Base-by-base conservation (phyloP, 768 basidiomycete genomes). In the Boletellus emodensis region DNA sequence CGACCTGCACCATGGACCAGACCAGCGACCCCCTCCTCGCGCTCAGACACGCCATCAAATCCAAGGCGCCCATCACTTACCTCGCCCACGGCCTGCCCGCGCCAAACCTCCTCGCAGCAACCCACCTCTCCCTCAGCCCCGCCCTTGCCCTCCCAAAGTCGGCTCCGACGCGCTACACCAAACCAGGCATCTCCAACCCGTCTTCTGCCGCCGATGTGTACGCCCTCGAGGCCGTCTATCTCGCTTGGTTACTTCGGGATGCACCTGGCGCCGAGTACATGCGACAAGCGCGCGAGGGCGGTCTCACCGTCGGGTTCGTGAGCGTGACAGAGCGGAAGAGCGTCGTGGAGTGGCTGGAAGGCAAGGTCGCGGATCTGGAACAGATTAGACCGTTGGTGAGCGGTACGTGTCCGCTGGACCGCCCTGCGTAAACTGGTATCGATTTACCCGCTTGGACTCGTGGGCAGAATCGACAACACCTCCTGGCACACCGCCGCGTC, bases 261-360 rank as follows among this genome's bases (percentile, higher is more conserved):
- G 80, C 82, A 0, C 75, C 82, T 0, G 82, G 83, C 28, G 88
- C 86, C 14, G 91, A 94, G 56, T 98, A 98, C 71, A 83, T 95
- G 81, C 87, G 85, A 63, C 84, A 88, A 59, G 85, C 86, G 2
- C 75, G 90, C 48, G 87, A 88, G 61, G 77, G 77, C 38, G 87
- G 90, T 1, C 70, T 93, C 28, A 74, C 81, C 2, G 78, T 83
- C 35, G 85, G 86, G 0, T 81, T 92, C 64, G 90, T 97, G 35
- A 84, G 87, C 57, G 82, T 92, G 32, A 90, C 91, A 3, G 94
- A 96, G 69, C 75, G 94, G 54, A 91, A 89, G 72, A 76, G 76
- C 40, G 83, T 95, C 0, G 82, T 90, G 33, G 93, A 94, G 45
- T 97, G 88, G 83, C 64, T 97, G 39, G 82, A 87, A 59, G 84